phyloP scores from a whole-genome alignment of 495 filamentous ascomycete genomes.

The Hyaloscypha finlandica region DNA sequence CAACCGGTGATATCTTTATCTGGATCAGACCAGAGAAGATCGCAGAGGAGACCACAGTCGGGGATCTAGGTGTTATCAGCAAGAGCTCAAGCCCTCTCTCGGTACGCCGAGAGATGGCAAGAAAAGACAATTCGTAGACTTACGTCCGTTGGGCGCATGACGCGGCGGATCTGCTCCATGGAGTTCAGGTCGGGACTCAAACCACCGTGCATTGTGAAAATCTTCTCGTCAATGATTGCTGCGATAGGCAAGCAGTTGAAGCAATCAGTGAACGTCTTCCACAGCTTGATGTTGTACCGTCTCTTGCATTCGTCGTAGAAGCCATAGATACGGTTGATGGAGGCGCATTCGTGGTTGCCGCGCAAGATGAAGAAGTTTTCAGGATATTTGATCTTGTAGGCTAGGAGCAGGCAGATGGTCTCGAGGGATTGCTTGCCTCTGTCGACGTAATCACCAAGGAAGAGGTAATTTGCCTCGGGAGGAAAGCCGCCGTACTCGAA shows the following conservation, averaged over 20 bases:
- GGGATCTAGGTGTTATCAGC: constrained; percentile 78
- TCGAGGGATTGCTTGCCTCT: constrained; percentile 99
- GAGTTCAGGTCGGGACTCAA: constrained; percentile 97
- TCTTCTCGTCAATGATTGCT: constrained; percentile 99
- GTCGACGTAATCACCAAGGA: constrained; percentile 98
- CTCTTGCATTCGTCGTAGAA: constrained; percentile 99
- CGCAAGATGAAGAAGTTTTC: constrained; percentile 99
- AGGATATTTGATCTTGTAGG: constrained; percentile 99
- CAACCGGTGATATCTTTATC: constrained; percentile 99
- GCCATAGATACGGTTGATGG: constrained; percentile 99
- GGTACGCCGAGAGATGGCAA: constrained; percentile 41
- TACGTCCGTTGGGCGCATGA: constrained; percentile 99
- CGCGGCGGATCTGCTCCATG: constrained; percentile 98
- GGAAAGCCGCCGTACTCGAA: constrained; percentile 99
- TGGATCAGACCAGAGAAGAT: constrained; percentile 97
- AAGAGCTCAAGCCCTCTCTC: constrained; percentile 36
- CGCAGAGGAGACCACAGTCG: constrained; percentile 95
- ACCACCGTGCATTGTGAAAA: constrained; percentile 99
- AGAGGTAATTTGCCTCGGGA: constrained; percentile 98
- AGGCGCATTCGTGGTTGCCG: constrained; percentile 98
- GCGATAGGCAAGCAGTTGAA: constrained; percentile 99
- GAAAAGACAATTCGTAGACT: constrained; percentile 42
- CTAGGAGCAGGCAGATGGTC: constrained; percentile 96
- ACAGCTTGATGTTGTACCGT: constrained; percentile 99
- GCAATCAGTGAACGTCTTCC: constrained; percentile 99